These are phyloP conservation scores for Discostella stelligeroides DNA, from an alignment of 108 stramenopile species.

Conservation along the genomic window DNA sequence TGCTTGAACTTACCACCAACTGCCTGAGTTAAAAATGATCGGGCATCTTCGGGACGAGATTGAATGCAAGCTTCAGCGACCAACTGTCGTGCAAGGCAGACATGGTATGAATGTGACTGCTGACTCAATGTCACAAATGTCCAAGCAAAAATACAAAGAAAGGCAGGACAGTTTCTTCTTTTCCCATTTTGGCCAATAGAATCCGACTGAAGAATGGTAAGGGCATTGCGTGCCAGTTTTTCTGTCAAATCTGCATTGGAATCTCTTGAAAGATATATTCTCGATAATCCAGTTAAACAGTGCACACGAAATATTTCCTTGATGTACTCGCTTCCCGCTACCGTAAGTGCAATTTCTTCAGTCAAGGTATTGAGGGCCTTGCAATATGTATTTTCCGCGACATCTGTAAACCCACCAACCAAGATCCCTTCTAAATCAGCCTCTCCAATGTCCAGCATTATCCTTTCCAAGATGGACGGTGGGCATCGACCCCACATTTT, in stretches of 20 bases:
- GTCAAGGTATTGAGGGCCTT: conserved; percentile 18
- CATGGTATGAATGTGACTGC: conserved; percentile 44
- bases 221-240: conserved; percentile 23
- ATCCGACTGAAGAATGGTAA: conserved; percentile 17
- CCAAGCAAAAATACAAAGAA: conserved; percentile 25
- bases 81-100: conserved; percentile 60
- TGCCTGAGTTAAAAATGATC: conserved; percentile 58
- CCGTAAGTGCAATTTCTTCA: background rate
- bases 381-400: conserved; percentile 39
- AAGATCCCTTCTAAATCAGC: conserved; percentile 70
- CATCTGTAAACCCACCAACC: conserved; percentile 48
- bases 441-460: conserved; percentile 58
- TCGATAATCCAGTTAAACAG: conserved; percentile 33
- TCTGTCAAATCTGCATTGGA: conserved; percentile 9
- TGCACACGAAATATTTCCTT: conserved; percentile 20
- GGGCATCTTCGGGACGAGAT: conserved; percentile 53
- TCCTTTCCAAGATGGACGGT: conserved; percentile 40
- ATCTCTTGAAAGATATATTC: conserved; percentile 12
- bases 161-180: background rate
- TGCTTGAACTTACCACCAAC: conserved; percentile 33
- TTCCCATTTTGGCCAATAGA: background rate
- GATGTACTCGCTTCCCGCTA: background rate
- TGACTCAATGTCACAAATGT: no score
- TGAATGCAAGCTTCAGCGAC: conserved; percentile 62
- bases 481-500: conserved; percentile 48